These are phyloP conservation scores for Psilocybe mexicana DNA, from an alignment of 1,284 basidiomycete genomes.

Conservation along the genomic window DNA sequence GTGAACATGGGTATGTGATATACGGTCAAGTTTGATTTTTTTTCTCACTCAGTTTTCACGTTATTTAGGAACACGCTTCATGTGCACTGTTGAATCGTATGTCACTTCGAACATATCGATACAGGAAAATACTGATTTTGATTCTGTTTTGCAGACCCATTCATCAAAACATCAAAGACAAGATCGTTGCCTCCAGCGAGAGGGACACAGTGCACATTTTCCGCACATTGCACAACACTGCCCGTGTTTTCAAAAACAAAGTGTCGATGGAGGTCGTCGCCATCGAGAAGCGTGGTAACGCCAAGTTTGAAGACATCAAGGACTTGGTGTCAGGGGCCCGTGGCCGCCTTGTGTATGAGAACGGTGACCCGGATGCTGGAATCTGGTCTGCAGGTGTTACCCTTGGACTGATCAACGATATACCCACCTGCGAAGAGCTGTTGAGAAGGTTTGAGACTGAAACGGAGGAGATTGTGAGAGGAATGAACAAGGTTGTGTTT, in stretches of 20 bases:
- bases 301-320: conserved; percentile 85
- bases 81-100: conserved; percentile 79
- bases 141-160: conserved; percentile 58
- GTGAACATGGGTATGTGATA: conserved; percentile 77
- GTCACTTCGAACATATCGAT: conserved; percentile 5
- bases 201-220: conserved; percentile 89
- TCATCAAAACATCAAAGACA: conserved; percentile 89
- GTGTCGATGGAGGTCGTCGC: conserved; percentile 81
- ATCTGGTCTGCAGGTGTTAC: conserved; percentile 86
- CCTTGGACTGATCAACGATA: conserved; percentile 84
- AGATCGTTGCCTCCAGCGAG: conserved; percentile 83
- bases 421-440: conserved; percentile 82
- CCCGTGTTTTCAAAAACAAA: conserved; percentile 87
- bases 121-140: neutral
- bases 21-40: neutral
- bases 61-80: conserved; percentile 76
- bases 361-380: conserved; percentile 84
- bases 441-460: conserved; percentile 75
- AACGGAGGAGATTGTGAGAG: conserved; percentile 71
- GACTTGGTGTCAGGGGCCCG: conserved; percentile 83
- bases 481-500: conserved; percentile 42
- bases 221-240: conserved; percentile 84
- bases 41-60: neutral
- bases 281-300: conserved; percentile 80
- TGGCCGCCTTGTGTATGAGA: conserved; percentile 81